These are phyloP conservation scores for Aspergillus sp. DNA, from an alignment of 2,329 filamentous ascomycete genomes.

Conservation along the genomic window DNA sequence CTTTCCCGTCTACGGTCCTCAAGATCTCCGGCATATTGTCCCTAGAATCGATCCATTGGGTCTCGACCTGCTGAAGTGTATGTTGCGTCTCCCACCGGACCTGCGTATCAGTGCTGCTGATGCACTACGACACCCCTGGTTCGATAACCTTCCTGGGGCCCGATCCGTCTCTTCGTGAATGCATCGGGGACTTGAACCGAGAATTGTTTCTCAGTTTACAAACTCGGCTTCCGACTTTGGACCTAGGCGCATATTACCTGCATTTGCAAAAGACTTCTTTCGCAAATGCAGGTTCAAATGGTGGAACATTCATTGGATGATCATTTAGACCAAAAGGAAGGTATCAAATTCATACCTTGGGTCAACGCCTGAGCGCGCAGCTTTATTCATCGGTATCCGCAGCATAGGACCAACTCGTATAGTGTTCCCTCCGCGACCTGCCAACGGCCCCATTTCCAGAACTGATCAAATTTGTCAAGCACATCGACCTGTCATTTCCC, in stretches of 20 bases:
- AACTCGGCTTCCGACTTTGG: background rate
- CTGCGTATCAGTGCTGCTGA: slow-evolving; percentile 81
- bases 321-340: too few species aligned
- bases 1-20: slow-evolving; percentile 86
- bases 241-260: too few species aligned
- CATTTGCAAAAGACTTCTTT: too few species aligned
- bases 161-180: background rate
- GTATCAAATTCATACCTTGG: background rate
- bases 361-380: background rate
- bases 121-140: slow-evolving; percentile 85
- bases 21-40: slow-evolving; percentile 78
- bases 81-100: slow-evolving; percentile 87
- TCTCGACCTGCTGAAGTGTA: slow-evolving; percentile 77
- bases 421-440: too few species aligned
- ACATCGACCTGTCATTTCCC: background rate
- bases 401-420: background rate
- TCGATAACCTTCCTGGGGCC: slow-evolving; percentile 38
- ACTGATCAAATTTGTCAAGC: background rate
- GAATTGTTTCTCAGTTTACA: background rate
- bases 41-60: slow-evolving; percentile 82
- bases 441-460: background rate
- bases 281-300: too few species aligned
- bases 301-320: too few species aligned
- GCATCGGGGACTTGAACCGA: background rate
- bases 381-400: background rate